phyloP scores from a whole-genome alignment of 2,329 filamentous ascomycete genomes.

The Talaromyces amestolkiae region DNA sequence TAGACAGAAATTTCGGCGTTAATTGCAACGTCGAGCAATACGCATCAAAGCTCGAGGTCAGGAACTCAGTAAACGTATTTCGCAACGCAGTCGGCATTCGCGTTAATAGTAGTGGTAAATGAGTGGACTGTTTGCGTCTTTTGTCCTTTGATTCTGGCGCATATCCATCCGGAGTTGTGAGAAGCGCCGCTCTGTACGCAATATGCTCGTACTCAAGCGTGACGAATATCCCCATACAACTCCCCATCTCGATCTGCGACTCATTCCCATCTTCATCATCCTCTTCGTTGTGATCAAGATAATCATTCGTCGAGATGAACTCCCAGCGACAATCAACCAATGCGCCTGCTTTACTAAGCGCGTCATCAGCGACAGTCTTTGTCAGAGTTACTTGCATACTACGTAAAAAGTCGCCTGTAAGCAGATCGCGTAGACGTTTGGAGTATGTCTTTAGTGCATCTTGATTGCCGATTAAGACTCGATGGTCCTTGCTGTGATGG shows the following conservation, averaged over 20 bases:
- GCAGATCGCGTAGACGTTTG: conserved; percentile 47
- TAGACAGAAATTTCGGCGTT: conserved; percentile 46
- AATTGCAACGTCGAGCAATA: conserved; percentile 47
- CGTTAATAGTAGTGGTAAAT: conserved; percentile 51
- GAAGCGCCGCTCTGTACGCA: conserved; percentile 51
- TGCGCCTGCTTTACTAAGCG: conserved; percentile 38
- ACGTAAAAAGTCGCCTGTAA: conserved; percentile 50
- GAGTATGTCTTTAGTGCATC: conserved; percentile 46
- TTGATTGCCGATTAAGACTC: conserved; percentile 34
- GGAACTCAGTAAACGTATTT: conserved; percentile 49
- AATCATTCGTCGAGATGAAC: conserved; percentile 28
- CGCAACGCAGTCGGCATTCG: conserved; percentile 52
- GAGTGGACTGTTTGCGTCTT: conserved; percentile 40
- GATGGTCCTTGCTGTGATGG: conserved; percentile 45
- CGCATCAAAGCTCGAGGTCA: conserved; percentile 52
- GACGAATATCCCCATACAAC: conserved; percentile 47
- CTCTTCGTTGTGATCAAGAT: neutral
- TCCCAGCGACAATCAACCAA: conserved; percentile 50
- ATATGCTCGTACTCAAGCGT: conserved; percentile 51
- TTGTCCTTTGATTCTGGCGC: conserved; percentile 1
- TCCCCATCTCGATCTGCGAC: conserved; percentile 23
- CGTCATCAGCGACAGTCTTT: conserved; percentile 34
- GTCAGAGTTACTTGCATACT: conserved; percentile 43
- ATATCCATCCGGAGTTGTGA: conserved; percentile 36
- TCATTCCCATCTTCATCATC: conserved; percentile 28